Evolutionary conservation across 345 rosid species (phyloP).

Genomic region (Eucalyptus sp.): DNA sequence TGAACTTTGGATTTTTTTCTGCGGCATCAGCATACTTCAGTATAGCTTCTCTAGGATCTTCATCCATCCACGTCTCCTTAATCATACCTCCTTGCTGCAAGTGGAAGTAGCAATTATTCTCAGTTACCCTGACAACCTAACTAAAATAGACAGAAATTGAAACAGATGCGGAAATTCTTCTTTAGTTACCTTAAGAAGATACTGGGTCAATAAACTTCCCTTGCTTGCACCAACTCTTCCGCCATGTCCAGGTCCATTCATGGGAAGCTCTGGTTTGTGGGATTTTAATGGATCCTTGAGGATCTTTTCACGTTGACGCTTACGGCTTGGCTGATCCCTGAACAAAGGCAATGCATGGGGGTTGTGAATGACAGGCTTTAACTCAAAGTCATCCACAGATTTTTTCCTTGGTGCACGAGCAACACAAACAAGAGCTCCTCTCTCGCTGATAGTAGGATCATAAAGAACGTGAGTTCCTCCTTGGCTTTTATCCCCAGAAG

Average conservation of each 20-base stretch:
- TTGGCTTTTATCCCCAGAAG: constrained; percentile 81
- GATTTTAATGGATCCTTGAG: constrained; percentile 88
- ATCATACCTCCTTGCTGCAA: constrained; percentile 99
- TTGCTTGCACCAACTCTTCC: constrained; percentile 88
- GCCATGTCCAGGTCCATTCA: constrained; percentile 89
- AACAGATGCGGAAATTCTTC: not conserved
- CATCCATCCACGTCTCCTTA: constrained; percentile 99
- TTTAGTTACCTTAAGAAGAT: constrained; percentile 72
- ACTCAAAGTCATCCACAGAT: constrained; percentile 88
- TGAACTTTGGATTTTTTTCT: constrained; percentile 79
- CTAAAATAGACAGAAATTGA: not conserved
- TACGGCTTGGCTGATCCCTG: constrained; percentile 98
- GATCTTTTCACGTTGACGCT: constrained; percentile 83
- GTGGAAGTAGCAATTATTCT: not conserved
- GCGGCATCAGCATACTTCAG: constrained; percentile 90
- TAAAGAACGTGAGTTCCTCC: constrained; percentile 84
- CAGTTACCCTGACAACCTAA: not conserved
- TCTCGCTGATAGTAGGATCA: constrained; percentile 80
- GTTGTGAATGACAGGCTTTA: constrained; percentile 80
- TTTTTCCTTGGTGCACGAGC: constrained; percentile 95
- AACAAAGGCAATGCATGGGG: constrained; percentile 94
- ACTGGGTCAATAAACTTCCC: constrained; percentile 90
- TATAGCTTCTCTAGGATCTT: constrained; percentile 98
- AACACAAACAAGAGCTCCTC: constrained; percentile 94
- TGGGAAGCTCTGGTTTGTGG: constrained; percentile 92